Percentiles rank a stretch among this genome's conserved stretches.
phyloP scores from a whole-genome alignment of 768 basidiomycete genomes.

The Amanita jacksonii region DNA sequence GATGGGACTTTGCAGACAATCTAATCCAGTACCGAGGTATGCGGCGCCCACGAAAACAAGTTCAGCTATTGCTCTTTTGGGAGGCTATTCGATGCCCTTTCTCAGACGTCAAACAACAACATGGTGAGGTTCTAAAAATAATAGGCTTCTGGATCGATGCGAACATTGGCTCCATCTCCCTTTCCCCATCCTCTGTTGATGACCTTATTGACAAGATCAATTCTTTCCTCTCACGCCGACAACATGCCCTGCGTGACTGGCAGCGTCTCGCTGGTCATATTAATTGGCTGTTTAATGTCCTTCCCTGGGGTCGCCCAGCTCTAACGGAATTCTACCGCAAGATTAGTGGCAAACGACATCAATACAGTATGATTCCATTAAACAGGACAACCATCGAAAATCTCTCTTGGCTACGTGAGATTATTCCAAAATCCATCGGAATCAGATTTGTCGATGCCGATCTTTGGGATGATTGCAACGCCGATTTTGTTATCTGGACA shows the following conservation, averaged over 20 bases:
- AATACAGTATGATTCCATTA: conserved; percentile 4
- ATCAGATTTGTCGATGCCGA: conserved; percentile 12
- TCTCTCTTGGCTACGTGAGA: conserved; percentile 11
- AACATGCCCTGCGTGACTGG: not conserved
- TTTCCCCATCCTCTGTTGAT: conserved; percentile 11
- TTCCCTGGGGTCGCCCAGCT: too few relatives aligned
- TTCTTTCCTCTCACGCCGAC: conserved; percentile 12
- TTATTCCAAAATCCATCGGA: conserved; percentile 10
- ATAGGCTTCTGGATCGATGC: too few relatives aligned
- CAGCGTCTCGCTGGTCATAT: conserved; percentile 8
- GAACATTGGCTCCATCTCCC: conserved; percentile 17
- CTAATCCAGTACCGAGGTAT: too few relatives aligned
- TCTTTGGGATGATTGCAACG: conserved; percentile 11
- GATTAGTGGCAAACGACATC: too few relatives aligned
- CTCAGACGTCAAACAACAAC: too few relatives aligned
- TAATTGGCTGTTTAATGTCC: conserved; percentile 11
- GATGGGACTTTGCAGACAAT: conserved; percentile 15
- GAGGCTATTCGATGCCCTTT: too few relatives aligned
- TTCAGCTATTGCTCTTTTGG: too few relatives aligned
- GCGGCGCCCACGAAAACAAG: too few relatives aligned
- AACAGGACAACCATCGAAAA: conserved; percentile 10
- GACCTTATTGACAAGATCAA: conserved; percentile 14
- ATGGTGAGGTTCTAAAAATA: too few relatives aligned
- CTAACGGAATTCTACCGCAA: conserved; percentile 10
- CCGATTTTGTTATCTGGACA: conserved; percentile 16